Evolutionary conservation across 805 yeast species (phyloP).

Genomic region (Teunomyces kruisii): DNA sequence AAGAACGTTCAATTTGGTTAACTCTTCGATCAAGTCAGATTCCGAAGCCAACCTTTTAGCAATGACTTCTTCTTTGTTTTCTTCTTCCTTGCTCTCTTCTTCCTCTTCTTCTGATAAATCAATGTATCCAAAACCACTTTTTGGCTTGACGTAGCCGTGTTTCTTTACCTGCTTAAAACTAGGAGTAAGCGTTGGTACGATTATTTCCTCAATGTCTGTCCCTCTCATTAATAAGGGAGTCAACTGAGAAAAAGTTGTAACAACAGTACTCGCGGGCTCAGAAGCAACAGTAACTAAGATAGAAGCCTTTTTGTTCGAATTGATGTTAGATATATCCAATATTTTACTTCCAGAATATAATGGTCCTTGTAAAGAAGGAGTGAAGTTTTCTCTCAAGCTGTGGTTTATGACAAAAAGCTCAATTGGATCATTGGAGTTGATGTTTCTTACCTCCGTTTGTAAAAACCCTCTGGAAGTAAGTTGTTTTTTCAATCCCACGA

Average conservation of each 20-base stretch:
- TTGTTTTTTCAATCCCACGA: slow-evolving; percentile 12
- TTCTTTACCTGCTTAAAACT: neutral
- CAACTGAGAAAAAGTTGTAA: slow-evolving; percentile 19
- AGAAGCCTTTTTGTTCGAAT: slow-evolving; percentile 13
- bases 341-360: neutral
- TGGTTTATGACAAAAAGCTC: slow-evolving; percentile 14
- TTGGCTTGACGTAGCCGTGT: slow-evolving; percentile 16
- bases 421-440: neutral
- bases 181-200: neutral
- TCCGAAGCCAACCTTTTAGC: neutral
- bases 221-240: slow-evolving; percentile 27
- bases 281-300: slow-evolving; percentile 15
- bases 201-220: neutral
- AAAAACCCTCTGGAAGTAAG: slow-evolving; percentile 8
- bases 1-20: neutral
- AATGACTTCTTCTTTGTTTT: neutral
- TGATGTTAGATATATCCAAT: slow-evolving; percentile 15
- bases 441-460: slow-evolving; percentile 12
- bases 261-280: neutral
- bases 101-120: slow-evolving; percentile 12
- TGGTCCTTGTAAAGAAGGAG: slow-evolving; percentile 29
- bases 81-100: slow-evolving; percentile 5
- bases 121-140: slow-evolving; percentile 30
- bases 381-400: slow-evolving; percentile 7
- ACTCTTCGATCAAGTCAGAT: neutral